Evolutionary conservation across 1,284 basidiomycete genomes (phyloP), one percentile per base, ranked within the genome.

Genomic region (Blastosporella zonata): DNA sequence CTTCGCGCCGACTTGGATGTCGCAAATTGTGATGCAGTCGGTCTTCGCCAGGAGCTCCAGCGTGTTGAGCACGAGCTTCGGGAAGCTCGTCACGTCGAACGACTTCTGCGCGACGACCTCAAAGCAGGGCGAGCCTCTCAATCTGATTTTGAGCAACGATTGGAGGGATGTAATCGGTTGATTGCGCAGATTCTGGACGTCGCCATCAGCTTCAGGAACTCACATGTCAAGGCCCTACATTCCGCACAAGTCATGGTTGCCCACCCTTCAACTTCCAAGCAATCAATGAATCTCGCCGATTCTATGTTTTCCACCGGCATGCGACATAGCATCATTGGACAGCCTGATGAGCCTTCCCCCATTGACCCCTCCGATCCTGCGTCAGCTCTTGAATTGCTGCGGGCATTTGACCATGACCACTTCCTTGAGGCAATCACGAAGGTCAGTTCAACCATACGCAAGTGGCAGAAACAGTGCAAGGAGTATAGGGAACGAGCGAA

Each of bases 391-490:
- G 84, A 87, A 47, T 72, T 78, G 15, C 68, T 93, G 12, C 72
- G 84, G 29, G 76, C 78, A 17, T 90, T 92, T 60, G 90, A 94
- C 62, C 84, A 93, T 52, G 87, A 90, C 55, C 77, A 83, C 54
- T 93, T 96, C 65, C 67, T 89, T 25, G 93, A 95, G 43, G 82
- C 82, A 0, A 81, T 97, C 37, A 70, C 78, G 47, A 90, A 88
- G 65, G 87, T 89, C 34, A 87, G 89, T 20, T 82, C 82, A 5
- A 83, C 89, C n/a, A 89, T 94, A 46, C 86, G 91, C 50, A 97
- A 95, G 66, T 98, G 93, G 89, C 88, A 93, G 68, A 97, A 95
- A 66, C 93, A 96, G 62, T 96, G 92, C 70, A 93, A 92, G 64
- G 87, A 91, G 59, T 96, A 96, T 56, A 80, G 93, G 39, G 95